Evolutionary conservation across 148 eudicot genomes (phyloP).

Genomic region (Dianthus caryophyllus): DNA sequence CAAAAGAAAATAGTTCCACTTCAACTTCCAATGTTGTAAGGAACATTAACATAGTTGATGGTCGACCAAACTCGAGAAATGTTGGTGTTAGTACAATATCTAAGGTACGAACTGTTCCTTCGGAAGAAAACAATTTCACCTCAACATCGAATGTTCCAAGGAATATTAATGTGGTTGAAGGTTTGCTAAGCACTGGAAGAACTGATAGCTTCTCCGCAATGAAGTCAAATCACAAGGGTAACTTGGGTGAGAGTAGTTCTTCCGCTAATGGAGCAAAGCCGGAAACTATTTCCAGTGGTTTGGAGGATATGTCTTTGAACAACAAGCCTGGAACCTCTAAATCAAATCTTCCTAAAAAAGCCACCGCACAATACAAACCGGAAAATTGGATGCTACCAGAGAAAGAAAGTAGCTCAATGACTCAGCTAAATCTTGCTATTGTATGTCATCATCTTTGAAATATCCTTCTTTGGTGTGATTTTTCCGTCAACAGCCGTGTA

Average conservation of each 20-base stretch:
- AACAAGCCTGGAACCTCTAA: slow-evolving; percentile 44
- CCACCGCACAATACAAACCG: slow-evolving; percentile 52
- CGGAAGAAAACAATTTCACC: slow-evolving; percentile 12
- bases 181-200: slow-evolving; percentile 32
- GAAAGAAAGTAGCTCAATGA: slow-evolving; percentile 38
- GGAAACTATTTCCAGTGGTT: slow-evolving; percentile 30
- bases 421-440: slow-evolving; percentile 90
- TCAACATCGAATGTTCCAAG: slow-evolving; percentile 23
- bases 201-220: slow-evolving; percentile 30
- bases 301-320: slow-evolving; percentile 38
- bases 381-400: slow-evolving; percentile 84
- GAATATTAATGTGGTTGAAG: slow-evolving; percentile 29
- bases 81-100: background rate
- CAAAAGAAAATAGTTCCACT: slow-evolving; percentile 11
- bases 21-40: slow-evolving; percentile 23
- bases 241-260: slow-evolving; percentile 28
- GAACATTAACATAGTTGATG: slow-evolving; percentile 28
- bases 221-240: slow-evolving; percentile 23
- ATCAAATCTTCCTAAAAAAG: slow-evolving; percentile 32
- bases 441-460: slow-evolving; percentile 41
- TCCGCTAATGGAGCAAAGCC: slow-evolving; percentile 27
- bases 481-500: background rate
- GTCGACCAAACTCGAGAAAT: slow-evolving; percentile 32
- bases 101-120: slow-evolving; percentile 16
- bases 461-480: slow-evolving; percentile 10